Evolutionary conservation across 2,329 filamentous ascomycete species (phyloP).

Genomic region (Phyllosticta citribraziliensis): DNA sequence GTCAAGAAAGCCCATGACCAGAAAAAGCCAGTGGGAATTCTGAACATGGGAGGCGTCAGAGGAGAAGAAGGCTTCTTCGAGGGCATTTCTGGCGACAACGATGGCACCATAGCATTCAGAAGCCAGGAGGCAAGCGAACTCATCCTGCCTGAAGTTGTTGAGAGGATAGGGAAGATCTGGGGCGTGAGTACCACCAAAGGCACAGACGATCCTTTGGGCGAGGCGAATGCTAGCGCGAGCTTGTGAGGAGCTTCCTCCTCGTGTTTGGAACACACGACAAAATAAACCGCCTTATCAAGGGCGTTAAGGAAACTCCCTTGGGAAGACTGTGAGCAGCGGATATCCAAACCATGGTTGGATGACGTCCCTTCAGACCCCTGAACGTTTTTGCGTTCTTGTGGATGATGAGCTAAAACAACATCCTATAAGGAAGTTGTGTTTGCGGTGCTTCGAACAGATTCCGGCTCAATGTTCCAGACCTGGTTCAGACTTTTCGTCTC

Average conservation of each 20-base stretch:
- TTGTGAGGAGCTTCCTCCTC: not conserved
- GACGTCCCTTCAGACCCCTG: too few relatives aligned
- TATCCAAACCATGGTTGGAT: too few relatives aligned
- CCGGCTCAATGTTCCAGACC: too few relatives aligned
- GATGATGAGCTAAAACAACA: too few relatives aligned
- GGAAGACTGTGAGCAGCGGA: too few relatives aligned
- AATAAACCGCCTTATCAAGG: too few relatives aligned
- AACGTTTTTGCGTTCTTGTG: too few relatives aligned
- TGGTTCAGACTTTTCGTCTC: too few relatives aligned
- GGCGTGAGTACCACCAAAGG: not conserved
- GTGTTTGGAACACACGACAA: too few relatives aligned
- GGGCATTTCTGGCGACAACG: constrained; percentile 38
- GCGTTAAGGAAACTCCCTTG: too few relatives aligned
- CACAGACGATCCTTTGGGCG: not conserved
- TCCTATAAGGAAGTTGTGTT: too few relatives aligned
- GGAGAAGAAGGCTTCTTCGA: constrained; percentile 66
- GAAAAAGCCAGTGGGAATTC: constrained; percentile 74
- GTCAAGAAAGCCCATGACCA: constrained; percentile 73
- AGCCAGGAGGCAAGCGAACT: constrained; percentile 31
- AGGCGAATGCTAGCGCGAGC: not conserved
- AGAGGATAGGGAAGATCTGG: not conserved
- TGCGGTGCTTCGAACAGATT: too few relatives aligned
- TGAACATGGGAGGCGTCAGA: constrained; percentile 79
- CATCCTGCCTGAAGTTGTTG: constrained; percentile 26
- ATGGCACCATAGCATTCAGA: constrained; percentile 25